Conservation (phyloP, 176 grass and related monocot genomes). For the Phoenix roebelenii region DNA sequence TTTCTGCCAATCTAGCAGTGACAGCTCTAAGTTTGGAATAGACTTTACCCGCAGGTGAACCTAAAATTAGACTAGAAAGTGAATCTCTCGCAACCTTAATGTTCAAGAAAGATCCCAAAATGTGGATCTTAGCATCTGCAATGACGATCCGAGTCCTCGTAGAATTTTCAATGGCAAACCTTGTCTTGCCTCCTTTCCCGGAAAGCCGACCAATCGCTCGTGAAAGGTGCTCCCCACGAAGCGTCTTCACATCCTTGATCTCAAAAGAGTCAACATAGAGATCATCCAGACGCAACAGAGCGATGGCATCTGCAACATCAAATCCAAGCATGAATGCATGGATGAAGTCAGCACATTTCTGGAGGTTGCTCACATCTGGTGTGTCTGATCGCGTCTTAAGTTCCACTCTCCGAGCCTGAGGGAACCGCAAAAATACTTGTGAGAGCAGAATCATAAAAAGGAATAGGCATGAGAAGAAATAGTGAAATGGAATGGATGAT, state of each 20-base stretch:
- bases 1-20: slow-evolving; percentile 63
- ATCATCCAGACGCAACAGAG: slow-evolving; percentile 70
- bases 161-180: slow-evolving; percentile 84
- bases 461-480: too few species aligned
- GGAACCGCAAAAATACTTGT: not conserved
- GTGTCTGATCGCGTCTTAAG: slow-evolving; percentile 75
- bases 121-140: slow-evolving; percentile 83
- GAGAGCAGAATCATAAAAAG: not conserved
- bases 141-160: slow-evolving; percentile 86
- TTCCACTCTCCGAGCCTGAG: slow-evolving; percentile 71
- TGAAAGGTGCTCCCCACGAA: slow-evolving; percentile 80
- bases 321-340: slow-evolving; percentile 95
- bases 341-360: slow-evolving; percentile 69
- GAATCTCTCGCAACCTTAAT: slow-evolving; percentile 93
- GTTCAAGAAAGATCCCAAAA: slow-evolving; percentile 89
- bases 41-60: slow-evolving; percentile 82
- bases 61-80: slow-evolving; percentile 82
- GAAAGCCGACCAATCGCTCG: slow-evolving; percentile 77
- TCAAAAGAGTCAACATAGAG: slow-evolving; percentile 87
- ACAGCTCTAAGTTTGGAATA: slow-evolving; percentile 87
- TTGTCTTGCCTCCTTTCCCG: slow-evolving; percentile 90
- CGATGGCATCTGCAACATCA: slow-evolving; percentile 53
- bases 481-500: too few species aligned
- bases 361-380: slow-evolving; percentile 82
- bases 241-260: slow-evolving; percentile 94